Evolutionary conservation across 2,329 filamentous ascomycete genomes (phyloP).

Genomic region (Colletotrichum costaricense): DNA sequence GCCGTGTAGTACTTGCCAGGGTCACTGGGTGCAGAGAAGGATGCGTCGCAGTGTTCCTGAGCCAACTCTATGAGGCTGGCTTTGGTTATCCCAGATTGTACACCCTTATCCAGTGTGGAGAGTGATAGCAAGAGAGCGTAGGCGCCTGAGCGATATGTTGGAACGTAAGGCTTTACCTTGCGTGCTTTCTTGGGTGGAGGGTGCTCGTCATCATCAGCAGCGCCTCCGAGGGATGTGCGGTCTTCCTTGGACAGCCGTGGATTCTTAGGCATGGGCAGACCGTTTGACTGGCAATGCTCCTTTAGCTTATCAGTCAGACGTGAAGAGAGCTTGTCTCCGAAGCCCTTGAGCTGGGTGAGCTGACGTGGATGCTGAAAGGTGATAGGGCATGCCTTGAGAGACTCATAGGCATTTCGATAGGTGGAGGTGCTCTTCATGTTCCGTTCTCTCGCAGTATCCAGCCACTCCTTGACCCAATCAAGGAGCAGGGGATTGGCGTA

Average conservation of each 20-base stretch:
- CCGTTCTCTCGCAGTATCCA: constrained; percentile 74
- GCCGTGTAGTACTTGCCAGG: constrained; percentile 80
- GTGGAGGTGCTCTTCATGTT: constrained; percentile 78
- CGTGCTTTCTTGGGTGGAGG: constrained; percentile 66
- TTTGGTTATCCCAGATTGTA: constrained; percentile 72
- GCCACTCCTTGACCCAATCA: constrained; percentile 81
- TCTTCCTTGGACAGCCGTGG: constrained; percentile 52
- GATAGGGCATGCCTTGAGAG: constrained; percentile 80
- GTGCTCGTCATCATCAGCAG: constrained; percentile 48
- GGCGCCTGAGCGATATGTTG: constrained; percentile 76
- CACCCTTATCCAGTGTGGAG: constrained; percentile 66
- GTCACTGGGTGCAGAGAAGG: constrained; percentile 75
- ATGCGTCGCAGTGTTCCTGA: constrained; percentile 78
- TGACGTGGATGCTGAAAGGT: constrained; percentile 78
- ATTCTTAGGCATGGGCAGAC: constrained; percentile 73
- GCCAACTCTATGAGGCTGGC: constrained; percentile 74
- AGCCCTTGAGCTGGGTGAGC: constrained; percentile 77
- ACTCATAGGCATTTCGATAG: constrained; percentile 81
- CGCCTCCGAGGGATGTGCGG: constrained; percentile 44
- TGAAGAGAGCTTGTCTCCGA: constrained; percentile 78
- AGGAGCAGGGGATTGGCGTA: constrained; percentile 79
- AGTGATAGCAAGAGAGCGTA: constrained; percentile 80
- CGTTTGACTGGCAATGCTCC: constrained; percentile 73
- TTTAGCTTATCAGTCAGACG: constrained; percentile 72
- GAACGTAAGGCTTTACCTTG: constrained; percentile 77